Base-by-base conservation (phyloP, 2,329 filamentous ascomycete species). In the Sclerotinia sclerotiorum region DNA sequence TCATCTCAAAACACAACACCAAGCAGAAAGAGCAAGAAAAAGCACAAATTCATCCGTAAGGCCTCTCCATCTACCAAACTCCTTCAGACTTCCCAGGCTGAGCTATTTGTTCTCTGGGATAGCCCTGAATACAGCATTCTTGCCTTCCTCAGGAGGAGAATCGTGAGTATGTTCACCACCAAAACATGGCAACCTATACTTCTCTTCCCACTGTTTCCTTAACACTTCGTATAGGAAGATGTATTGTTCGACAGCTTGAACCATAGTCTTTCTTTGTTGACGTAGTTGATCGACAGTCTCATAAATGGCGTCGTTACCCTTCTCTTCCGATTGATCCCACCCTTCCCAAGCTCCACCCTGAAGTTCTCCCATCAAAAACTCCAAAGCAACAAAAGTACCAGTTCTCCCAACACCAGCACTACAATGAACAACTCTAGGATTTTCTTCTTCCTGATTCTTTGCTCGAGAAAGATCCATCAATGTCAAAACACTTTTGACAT, bases 371-470 rank as follows among this genome's bases (percentile, higher is more conserved):
- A 97, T 84, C 35, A 99, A 86, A 79, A 96, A 93, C 79, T 98
- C 95, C n/a, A 99, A 85, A 1, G 93, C 91, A 75, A 99, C 97
- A 77, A 98, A 99, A 0, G 95, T 98, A 46, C 95, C 95, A 10
- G 92, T 97, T 67, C 95, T 88, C 17, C 95, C 95, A 19, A 99
- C 94, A 51, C 95, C 95, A 10, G 95, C 95, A 76, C 92, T 97
- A 81, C 91, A 94, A 79, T 94, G 91, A 15, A 93, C 86, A 69
- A 98, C 89, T 67, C 94, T 89, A 5, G 94, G 92, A 74, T 91
- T 93, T 29, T 83, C 79, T 8, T 82, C 81, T 10, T 81, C 80
- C 1, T 81, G 80, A 48, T 85, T 85, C 77, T 85, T 86, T 71
- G 85, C 81, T 29, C 85, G 83, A 2, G 90, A 92, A 2, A 93